Evolutionary conservation across 495 filamentous ascomycete species (phyloP), one percentile per base, ranked within the genome.

Genomic region (Hyaloscypha bicolor): DNA sequence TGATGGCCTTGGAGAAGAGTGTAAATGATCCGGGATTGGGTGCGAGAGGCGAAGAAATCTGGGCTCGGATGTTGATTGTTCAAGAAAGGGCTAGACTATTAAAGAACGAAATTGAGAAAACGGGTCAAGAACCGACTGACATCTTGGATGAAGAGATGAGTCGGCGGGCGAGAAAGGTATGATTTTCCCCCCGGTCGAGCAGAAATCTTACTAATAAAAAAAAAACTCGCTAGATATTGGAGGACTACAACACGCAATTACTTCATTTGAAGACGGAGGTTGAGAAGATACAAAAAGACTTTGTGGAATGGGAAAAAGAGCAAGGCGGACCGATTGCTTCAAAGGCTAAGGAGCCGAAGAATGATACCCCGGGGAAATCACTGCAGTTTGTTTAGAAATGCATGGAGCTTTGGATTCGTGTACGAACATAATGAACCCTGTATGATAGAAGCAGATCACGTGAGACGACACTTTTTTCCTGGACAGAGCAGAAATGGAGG

Each of bases 21-120:
- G 86, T 94, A 19, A 89, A 90, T 63, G 96, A 99, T 78, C 94
- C 96, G 2, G 89, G 88, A 21, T 81, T 97, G 55, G 89, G 83
- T 60, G 94, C 93, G 5, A 81, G 93, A 63, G 88, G 88, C 61
- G 95, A 99, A 77, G 95, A 99, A 80, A 91, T 99, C 59, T 99
- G 95, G 95, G 96, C 95, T 42, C 83, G 96, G 37, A 90, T 99
- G 85, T 86, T 96, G 63, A 89, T 89, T 31, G 86, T 97, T 42
- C 82, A 92, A 70, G 92, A 94, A 68, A 86, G 93, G 69, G 91
- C 91, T 39, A 87, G 89, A 73, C 85, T 86, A 55, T 79, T 99
- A 69, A 90, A 93, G 77, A 83, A 83, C 60, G 94, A 97, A 79
- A 83, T 95, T 69, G 87, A 90, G 71, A 90, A 87, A 85, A 66